Conservation (phyloP, 441 rosid species). For the Omphalea diandra region DNA sequence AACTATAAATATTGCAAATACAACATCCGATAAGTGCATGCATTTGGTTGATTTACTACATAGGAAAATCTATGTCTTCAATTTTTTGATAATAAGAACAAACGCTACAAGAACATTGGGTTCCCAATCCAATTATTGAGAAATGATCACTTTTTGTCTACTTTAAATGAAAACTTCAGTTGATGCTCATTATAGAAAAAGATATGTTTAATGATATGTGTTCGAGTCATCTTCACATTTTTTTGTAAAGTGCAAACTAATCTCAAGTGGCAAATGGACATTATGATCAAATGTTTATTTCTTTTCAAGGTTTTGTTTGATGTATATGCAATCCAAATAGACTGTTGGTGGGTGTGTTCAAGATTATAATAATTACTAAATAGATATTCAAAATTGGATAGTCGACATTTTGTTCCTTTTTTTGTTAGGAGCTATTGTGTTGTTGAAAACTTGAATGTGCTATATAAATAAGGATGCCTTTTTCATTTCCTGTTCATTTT, state of each 20-base stretch:
- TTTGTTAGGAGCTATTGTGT: too few relatives aligned
- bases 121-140: neutral
- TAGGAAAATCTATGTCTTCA: neutral
- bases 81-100: neutral
- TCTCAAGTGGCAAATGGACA: neutral
- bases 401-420: too few relatives aligned
- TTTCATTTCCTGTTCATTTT: too few relatives aligned
- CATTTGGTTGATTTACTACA: neutral
- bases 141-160: neutral
- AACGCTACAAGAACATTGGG: neutral
- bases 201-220: neutral
- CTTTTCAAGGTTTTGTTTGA: slow-evolving; percentile 61
- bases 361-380: too few relatives aligned
- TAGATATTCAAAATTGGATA: too few relatives aligned
- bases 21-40: neutral
- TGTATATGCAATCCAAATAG: too few relatives aligned
- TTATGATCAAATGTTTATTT: slow-evolving; percentile 15
- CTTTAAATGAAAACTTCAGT: neutral
- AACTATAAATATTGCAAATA: neutral
- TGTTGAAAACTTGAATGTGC: too few relatives aligned
- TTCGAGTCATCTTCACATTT: neutral
- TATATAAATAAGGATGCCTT: too few relatives aligned
- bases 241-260: neutral
- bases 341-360: too few relatives aligned
- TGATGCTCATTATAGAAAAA: neutral